A percentile compares a stretch with the other conserved stretches of the same genome.
Evolutionary conservation across 768 basidiomycete genomes (phyloP).

Genomic region (Suillus alpinus): DNA sequence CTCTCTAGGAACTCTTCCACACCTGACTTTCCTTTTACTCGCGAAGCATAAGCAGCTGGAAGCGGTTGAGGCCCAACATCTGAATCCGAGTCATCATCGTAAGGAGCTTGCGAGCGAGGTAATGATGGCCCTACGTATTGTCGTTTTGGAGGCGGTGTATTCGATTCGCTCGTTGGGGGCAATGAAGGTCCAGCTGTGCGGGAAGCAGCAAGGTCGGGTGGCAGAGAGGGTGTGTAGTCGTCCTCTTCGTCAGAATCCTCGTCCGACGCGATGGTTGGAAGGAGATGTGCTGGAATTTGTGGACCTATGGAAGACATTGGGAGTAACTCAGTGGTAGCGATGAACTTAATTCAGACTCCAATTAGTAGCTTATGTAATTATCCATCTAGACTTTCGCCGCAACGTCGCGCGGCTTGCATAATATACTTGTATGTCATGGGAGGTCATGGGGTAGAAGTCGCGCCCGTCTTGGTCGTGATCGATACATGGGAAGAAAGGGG

Average conservation of each 20-base stretch:
- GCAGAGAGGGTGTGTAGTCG: conserved; percentile 70
- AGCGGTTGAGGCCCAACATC: conserved; percentile 85
- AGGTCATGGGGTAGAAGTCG: too few species aligned
- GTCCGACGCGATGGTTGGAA: conserved; percentile 13
- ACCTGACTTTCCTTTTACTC: conserved; percentile 50
- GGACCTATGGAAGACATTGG: conserved; percentile 58
- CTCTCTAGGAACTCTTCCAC: conserved; percentile 81
- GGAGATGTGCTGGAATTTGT: conserved; percentile 50
- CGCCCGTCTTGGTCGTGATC: too few species aligned
- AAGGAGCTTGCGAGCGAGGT: conserved; percentile 38
- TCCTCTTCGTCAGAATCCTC: conserved; percentile 48
- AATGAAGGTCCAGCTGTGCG: conserved; percentile 33
- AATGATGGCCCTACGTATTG: conserved; percentile 53
- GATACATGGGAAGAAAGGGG: too few species aligned
- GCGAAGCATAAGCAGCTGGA: conserved; percentile 38
- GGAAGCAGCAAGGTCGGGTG: conserved; percentile 61
- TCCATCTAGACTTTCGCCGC: too few species aligned
- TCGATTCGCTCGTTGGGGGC: conserved; percentile 16
- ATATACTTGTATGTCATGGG: too few species aligned
- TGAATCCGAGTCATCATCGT: conserved; percentile 59
- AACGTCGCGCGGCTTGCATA: too few species aligned
- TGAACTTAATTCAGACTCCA: neutral
- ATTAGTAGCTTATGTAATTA: neutral
- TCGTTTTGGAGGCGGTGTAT: conserved; percentile 28
- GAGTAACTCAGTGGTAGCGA: neutral